Evolutionary conservation across 192 early-diverging fungal species (phyloP).

Genomic region (Globomyces pollinis-pini): DNA sequence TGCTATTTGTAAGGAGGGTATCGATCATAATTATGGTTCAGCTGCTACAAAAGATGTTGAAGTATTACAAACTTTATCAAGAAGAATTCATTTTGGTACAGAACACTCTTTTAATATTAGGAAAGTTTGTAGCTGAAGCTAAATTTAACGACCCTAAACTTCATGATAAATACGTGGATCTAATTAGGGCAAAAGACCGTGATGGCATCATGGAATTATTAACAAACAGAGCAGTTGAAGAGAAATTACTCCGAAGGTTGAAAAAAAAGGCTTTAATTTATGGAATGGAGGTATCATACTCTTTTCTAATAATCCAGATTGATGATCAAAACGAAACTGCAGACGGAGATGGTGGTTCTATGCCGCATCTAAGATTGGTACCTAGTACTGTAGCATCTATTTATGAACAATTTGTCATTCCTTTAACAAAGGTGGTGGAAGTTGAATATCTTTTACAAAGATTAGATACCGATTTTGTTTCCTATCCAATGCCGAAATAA

Average conservation of each 20-base stretch:
- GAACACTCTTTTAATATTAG: conserved; percentile 25
- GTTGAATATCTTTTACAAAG: conserved; percentile 82
- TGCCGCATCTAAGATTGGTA: neutral
- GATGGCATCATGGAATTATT: conserved; percentile 75
- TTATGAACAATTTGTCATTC: conserved; percentile 94
- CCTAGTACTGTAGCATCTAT: conserved; percentile 68
- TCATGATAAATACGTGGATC: conserved; percentile 68
- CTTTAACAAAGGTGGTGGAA: conserved; percentile 93
- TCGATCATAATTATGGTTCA: conserved; percentile 89
- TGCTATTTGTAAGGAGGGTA: conserved; percentile 58
- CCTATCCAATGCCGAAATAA: neutral
- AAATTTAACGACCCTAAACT: conserved; percentile 79
- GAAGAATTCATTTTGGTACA: conserved; percentile 89
- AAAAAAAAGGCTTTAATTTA: conserved; percentile 87
- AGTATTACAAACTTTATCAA: conserved; percentile 81
- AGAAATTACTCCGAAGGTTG: conserved; percentile 69
- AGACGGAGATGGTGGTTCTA: conserved; percentile 15
- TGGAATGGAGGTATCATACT: conserved; percentile 91
- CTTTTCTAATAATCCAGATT: no score
- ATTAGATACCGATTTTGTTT: conserved; percentile 31
- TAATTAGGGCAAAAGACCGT: conserved; percentile 66
- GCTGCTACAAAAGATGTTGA: conserved; percentile 91
- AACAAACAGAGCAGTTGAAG: conserved; percentile 84
- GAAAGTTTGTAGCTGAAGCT: conserved; percentile 94
- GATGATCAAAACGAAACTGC: conserved; percentile 36